These are phyloP conservation scores for Nicotiana tomentosiformis DNA, from an alignment of 257 asterid genomes.

Conservation along the genomic window DNA sequence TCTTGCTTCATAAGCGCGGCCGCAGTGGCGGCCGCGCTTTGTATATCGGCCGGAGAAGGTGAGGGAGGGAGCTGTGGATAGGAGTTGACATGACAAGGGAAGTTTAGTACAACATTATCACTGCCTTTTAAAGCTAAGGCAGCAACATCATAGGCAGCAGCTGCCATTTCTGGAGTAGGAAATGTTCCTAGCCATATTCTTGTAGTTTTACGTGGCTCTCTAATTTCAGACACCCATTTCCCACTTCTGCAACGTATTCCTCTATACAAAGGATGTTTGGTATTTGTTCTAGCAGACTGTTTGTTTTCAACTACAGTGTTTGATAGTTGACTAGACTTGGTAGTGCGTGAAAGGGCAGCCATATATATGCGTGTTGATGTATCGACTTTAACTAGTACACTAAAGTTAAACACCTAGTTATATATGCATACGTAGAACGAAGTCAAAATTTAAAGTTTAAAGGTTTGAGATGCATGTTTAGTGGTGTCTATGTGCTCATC, in stretches of 20 bases:
- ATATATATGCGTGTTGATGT: slow-evolving; percentile 1
- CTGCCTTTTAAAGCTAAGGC: slow-evolving; percentile 28
- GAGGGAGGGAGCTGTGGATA: slow-evolving; percentile 38
- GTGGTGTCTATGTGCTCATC: not conserved
- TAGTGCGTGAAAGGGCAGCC: slow-evolving; percentile 28
- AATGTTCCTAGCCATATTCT: slow-evolving; percentile 44
- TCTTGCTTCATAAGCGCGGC: slow-evolving; percentile 31
- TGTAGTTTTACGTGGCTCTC: slow-evolving; percentile 34
- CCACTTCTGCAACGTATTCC: slow-evolving; percentile 51
- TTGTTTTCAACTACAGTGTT: not conserved
- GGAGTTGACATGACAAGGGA: slow-evolving; percentile 25
- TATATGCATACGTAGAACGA: no score
- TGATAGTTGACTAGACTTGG: not conserved
- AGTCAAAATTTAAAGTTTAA: no score
- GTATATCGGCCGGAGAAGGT: slow-evolving; percentile 34
- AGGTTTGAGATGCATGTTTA: no score
- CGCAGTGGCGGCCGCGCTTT: slow-evolving; percentile 32
- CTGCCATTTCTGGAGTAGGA: slow-evolving; percentile 40
- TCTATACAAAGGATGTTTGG: slow-evolving; percentile 39
- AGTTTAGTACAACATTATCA: slow-evolving; percentile 28
- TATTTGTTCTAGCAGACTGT: not conserved
- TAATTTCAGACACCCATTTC: slow-evolving; percentile 41
- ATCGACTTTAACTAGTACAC: not conserved
- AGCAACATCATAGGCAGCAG: slow-evolving; percentile 42
- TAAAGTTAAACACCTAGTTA: not conserved